Evolutionary conservation across 495 filamentous ascomycete genomes (phyloP).

Genomic region (Penicillium parvum): DNA sequence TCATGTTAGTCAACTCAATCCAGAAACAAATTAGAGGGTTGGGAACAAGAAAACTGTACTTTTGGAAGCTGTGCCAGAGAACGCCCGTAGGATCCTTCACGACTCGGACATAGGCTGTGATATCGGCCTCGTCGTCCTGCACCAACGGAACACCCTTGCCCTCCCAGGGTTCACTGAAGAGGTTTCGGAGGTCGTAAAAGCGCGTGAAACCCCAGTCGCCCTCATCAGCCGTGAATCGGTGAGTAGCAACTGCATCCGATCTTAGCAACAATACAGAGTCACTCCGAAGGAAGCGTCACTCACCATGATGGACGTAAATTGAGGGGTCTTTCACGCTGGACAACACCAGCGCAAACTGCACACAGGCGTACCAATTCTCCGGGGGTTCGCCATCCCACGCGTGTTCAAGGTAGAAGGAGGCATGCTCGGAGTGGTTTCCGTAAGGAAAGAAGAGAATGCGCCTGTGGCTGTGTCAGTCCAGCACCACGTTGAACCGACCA

Average conservation of each 20-base stretch:
- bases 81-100: slow-evolving; percentile 97
- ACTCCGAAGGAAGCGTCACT: too few species aligned
- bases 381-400: slow-evolving; percentile 69
- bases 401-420: slow-evolving; percentile 95
- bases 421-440: slow-evolving; percentile 87
- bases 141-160: slow-evolving; percentile 69
- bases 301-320: slow-evolving; percentile 65
- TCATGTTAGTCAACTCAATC: neutral
- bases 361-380: slow-evolving; percentile 92
- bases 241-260: slow-evolving; percentile 55
- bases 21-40: neutral
- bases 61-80: slow-evolving; percentile 97
- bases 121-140: slow-evolving; percentile 77
- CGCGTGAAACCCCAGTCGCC: slow-evolving; percentile 98
- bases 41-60: slow-evolving; percentile 46
- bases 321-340: slow-evolving; percentile 89
- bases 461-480: slow-evolving; percentile 45
- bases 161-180: slow-evolving; percentile 72
- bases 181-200: slow-evolving; percentile 77
- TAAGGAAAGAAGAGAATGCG: slow-evolving; percentile 92
- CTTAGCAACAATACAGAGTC: slow-evolving; percentile 19
- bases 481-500: neutral
- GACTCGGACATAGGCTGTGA: slow-evolving; percentile 90
- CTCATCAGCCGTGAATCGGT: slow-evolving; percentile 92
- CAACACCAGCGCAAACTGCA: slow-evolving; percentile 89